Base-by-base conservation (phyloP, 2,329 filamentous ascomycete species). In the Penicillium psychrosexuale region DNA sequence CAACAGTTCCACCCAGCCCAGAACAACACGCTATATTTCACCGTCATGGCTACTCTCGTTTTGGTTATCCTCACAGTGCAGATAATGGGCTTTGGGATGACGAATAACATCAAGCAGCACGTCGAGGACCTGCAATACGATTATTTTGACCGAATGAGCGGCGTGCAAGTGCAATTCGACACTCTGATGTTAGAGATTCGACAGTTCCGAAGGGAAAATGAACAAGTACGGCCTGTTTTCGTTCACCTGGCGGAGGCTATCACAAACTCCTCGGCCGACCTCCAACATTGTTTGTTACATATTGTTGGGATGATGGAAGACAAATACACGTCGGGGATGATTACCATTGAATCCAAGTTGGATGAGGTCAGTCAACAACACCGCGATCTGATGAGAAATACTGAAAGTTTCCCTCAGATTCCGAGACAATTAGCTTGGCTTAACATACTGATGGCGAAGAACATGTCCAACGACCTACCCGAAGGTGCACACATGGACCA, bases 241-340 rank as follows among this genome's bases (percentile, higher is more conserved):
- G 9, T 27, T 27, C 31, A 24, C 3, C 11, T 50, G 30, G 47
- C 28, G 11, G 15, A 50, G 2, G 5, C 27, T 3, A 24, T 50
- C 15, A 9, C 11, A 24, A 13, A 33, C 15, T 34, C 19, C n/a
- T 24, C 47, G 11, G 22, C 30, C 11, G 47, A 50, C 8, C 28
- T 50, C 11, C 47, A 50, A 27, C 30, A 17, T 34, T 50, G 47
- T 31, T 7, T 50, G 37, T n/a, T 50, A 15, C 47, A 50, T 44
- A 1, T 50, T 34, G 37, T 50, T 8, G 19, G 47, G 12, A 8
- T 24, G 8, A 50, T 50, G 47, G 47, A 50, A 44, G 9, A 34
- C 13, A 50, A 44, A n/a, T 50, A 44, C 19, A 43, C 28, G 1
- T 43, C 48, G 8, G 27, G 48, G 3, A 46, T 51, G 39, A 37